Base-by-base conservation (phyloP, 306 rosid genomes). In the Vigna nakashimae region DNA sequence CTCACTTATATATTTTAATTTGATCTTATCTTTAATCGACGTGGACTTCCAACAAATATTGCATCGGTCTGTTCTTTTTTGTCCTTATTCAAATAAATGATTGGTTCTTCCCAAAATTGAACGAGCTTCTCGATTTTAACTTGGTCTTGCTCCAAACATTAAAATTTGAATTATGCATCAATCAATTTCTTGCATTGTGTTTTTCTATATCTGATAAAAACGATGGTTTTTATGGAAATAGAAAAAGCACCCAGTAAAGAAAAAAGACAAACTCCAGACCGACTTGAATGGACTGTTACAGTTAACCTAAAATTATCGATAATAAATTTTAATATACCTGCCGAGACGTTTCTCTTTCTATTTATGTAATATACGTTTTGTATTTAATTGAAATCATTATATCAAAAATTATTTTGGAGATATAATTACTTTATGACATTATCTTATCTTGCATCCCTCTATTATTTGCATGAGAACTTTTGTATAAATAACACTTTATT, bases 361-460 rank as follows among this genome's bases (percentile, higher is more conserved):
- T 20, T 7, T 20, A 58, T 28, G 14, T 34, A 34, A 3, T 62
- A 10, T 16, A 62, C 1, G 2, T 6, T 6, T 15, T 46, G 22
- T 24, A 14, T 59, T 64, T 48, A 24, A 71, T 70, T 55, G 82
- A 57, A 69, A 69, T 38, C 34, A 40, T 49, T 5, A 15, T 14
- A n/a, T 49, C 56, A 9, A 36, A 9, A 7, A 14, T 53, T 30
- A 32, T 32, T 62, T 11, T 30, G 7, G 65, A 26, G 18, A 58
- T 5, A 6, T 55, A 6, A 5, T 9, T 24, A 24, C 10, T 59
- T 59, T n/a, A 6, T 13, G 10, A 14, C 38, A 24, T 26, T 28
- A 28, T 59, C 18, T 60, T 15, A 7, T 2, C 20, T 60, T 14
- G 16, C 6, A 30, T 1, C 9, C 49, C 3, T 15, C 5, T 15